Percentiles rank a stretch among this genome's conserved stretches.
Evolutionary conservation across 23 red algal species (phyloP).

Genomic region (Chondrus crispus): DNA sequence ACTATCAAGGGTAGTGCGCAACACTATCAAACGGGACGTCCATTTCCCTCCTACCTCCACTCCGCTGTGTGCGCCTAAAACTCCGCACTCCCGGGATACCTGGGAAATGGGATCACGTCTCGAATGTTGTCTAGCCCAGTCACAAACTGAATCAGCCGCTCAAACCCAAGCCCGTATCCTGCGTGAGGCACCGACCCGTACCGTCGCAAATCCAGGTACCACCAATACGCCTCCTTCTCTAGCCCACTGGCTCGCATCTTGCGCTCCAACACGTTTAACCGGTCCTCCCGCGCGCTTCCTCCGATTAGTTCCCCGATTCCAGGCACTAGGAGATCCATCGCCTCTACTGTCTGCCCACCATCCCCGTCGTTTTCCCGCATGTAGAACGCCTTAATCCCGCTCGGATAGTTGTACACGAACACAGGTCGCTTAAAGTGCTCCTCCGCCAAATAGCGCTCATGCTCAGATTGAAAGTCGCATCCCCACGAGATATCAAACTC

Average conservation of each 20-base stretch:
- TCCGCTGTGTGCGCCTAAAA: too few relatives aligned
- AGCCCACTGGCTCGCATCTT: conserved; percentile 78
- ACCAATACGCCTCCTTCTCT: conserved; percentile 80
- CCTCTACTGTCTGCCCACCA: conserved; percentile 68
- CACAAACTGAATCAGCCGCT: conserved; percentile 92
- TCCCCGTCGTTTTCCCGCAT: conserved; percentile 90
- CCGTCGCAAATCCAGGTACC: conserved; percentile 95
- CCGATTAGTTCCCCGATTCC: conserved; percentile 97
- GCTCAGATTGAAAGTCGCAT: conserved; percentile 88
- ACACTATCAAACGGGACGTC: too few relatives aligned
- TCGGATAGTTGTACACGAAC: conserved; percentile 98
- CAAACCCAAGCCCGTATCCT: conserved; percentile 98
- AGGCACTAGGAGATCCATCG: conserved; percentile 96
- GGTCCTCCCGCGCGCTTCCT: conserved; percentile 89
- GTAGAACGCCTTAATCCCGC: conserved; percentile 97
- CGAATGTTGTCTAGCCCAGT: conserved; percentile 99
- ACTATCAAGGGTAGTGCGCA: too few relatives aligned
- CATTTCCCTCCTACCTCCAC: too few relatives aligned
- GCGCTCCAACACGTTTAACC: conserved; percentile 63
- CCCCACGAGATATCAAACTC: conserved; percentile 90
- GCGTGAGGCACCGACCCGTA: conserved; percentile 93
- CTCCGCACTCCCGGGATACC: conserved; percentile 88
- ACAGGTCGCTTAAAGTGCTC: conserved; percentile 88
- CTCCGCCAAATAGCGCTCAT: conserved; percentile 95
- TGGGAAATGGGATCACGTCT: conserved; percentile 96